Percentiles rank a stretch among this genome's conserved stretches.
These are phyloP conservation scores for Aurantiochytrium sp. DNA, from an alignment of 108 stramenopile genomes.

Conservation along the genomic window DNA sequence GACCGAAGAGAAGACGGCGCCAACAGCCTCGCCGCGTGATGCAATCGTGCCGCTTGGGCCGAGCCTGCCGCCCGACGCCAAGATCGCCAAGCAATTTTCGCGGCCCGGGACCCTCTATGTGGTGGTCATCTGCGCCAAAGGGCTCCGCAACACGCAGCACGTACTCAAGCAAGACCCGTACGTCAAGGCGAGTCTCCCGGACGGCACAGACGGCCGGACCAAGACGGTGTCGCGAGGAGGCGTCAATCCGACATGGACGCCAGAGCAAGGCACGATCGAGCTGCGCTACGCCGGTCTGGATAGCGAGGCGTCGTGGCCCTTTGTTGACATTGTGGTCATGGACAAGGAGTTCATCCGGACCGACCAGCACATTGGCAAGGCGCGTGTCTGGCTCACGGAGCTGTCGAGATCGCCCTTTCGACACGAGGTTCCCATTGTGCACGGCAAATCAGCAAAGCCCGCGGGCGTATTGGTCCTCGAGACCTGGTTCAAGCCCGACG, in stretches of 20 bases:
- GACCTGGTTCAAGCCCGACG: background rate
- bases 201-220: background rate
- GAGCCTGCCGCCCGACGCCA: background rate
- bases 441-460: background rate
- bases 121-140: background rate
- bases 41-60: background rate
- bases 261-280: background rate
- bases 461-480: background rate
- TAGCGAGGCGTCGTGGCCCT: background rate
- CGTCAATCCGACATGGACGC: background rate
- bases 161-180: slow-evolving; percentile 16
- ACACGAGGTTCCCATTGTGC: background rate
- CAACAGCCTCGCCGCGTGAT: no score
- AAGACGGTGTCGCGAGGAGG: background rate
- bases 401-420: background rate
- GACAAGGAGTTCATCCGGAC: background rate
- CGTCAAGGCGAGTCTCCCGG: background rate
- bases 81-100: background rate
- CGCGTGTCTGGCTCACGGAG: background rate
- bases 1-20: no score
- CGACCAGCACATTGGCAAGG: background rate
- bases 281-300: background rate
- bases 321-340: background rate
- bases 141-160: background rate
- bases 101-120: background rate